These are phyloP conservation scores for Coniochaeta sp. DNA, from an alignment of 2,329 filamentous ascomycete species.

Conservation along the genomic window DNA sequence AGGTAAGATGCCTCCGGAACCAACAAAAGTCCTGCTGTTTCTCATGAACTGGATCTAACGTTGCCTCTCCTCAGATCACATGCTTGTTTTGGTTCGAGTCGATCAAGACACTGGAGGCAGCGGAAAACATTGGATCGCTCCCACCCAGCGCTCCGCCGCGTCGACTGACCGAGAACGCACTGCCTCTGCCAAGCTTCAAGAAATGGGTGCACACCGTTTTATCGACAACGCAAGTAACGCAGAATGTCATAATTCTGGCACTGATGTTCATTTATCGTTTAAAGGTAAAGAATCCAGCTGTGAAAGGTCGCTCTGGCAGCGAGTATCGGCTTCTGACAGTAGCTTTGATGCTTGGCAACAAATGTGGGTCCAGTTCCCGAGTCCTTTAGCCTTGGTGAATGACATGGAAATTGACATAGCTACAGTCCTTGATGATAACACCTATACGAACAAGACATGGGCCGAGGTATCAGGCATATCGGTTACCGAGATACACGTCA, in stretches of 20 bases:
- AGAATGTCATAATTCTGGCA: slow-evolving; percentile 87
- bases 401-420: slow-evolving; percentile 7
- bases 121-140: slow-evolving; percentile 51
- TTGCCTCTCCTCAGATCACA: slow-evolving; percentile 57
- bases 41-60: neutral
- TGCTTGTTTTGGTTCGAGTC: slow-evolving; percentile 98
- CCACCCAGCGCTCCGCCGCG: slow-evolving; percentile 32
- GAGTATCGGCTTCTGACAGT: slow-evolving; percentile 91
- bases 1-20: slow-evolving; percentile 42
- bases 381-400: neutral
- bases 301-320: slow-evolving; percentile 86
- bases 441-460: slow-evolving; percentile 99
- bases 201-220: slow-evolving; percentile 93
- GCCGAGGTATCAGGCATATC: slow-evolving; percentile 93
- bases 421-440: slow-evolving; percentile 89
- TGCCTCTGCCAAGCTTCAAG: slow-evolving; percentile 71
- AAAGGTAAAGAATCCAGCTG: slow-evolving; percentile 81
- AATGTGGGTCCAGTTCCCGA: slow-evolving; percentile 56
- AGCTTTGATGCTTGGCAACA: slow-evolving; percentile 95
- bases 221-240: slow-evolving; percentile 90
- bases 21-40: neutral
- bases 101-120: slow-evolving; percentile 66
- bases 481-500: slow-evolving; percentile 92
- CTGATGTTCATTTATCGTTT: slow-evolving; percentile 88
- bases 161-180: slow-evolving; percentile 61